Evolutionary conservation across 805 yeast genomes (phyloP).

Genomic region (Yarrowia osloensis): DNA sequence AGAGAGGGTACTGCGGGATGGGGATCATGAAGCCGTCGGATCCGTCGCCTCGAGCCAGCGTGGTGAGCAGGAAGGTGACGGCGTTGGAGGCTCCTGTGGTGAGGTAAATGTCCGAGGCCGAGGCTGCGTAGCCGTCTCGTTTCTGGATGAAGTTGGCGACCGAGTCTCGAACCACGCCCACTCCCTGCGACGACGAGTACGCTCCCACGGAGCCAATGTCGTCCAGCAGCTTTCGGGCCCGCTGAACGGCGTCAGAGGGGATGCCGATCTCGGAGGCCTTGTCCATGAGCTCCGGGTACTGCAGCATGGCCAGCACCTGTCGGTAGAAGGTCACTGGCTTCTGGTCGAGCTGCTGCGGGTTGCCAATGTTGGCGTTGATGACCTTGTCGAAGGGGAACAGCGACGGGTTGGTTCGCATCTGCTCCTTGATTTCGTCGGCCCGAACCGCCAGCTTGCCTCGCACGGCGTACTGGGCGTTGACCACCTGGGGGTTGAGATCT

Average conservation of each 20-base stretch:
- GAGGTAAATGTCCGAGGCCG: slow-evolving; percentile 73
- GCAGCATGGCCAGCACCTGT: slow-evolving; percentile 81
- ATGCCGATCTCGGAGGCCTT: slow-evolving; percentile 42
- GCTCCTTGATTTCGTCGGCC: slow-evolving; percentile 77
- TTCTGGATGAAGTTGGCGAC: slow-evolving; percentile 77
- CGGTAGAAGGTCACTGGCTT: slow-evolving; percentile 93
- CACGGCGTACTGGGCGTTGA: slow-evolving; percentile 92
- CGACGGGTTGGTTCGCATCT: slow-evolving; percentile 55
- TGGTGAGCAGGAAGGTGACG: slow-evolving; percentile 73
- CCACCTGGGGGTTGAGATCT: slow-evolving; percentile 73
- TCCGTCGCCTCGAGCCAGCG: slow-evolving; percentile 64
- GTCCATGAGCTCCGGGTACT: slow-evolving; percentile 72
- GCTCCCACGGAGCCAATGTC: slow-evolving; percentile 89
- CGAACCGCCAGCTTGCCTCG: slow-evolving; percentile 91
- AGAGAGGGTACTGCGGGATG: slow-evolving; percentile 96
- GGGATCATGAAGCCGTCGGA: slow-evolving; percentile 84
- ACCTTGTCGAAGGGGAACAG: slow-evolving; percentile 76
- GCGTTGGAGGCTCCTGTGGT: slow-evolving; percentile 96
- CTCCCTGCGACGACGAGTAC: slow-evolving; percentile 92
- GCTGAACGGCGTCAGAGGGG: slow-evolving; percentile 68
- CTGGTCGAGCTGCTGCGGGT: slow-evolving; percentile 96
- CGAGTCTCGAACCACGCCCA: slow-evolving; percentile 64
- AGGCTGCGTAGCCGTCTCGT: slow-evolving; percentile 74
- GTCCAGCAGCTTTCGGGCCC: slow-evolving; percentile 64
- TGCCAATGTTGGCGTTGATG: slow-evolving; percentile 92